Evolutionary conservation across 2,329 filamentous ascomycete genomes (phyloP), one percentile per base, ranked within the genome.

Genomic region (Penicillium vulpinum): DNA sequence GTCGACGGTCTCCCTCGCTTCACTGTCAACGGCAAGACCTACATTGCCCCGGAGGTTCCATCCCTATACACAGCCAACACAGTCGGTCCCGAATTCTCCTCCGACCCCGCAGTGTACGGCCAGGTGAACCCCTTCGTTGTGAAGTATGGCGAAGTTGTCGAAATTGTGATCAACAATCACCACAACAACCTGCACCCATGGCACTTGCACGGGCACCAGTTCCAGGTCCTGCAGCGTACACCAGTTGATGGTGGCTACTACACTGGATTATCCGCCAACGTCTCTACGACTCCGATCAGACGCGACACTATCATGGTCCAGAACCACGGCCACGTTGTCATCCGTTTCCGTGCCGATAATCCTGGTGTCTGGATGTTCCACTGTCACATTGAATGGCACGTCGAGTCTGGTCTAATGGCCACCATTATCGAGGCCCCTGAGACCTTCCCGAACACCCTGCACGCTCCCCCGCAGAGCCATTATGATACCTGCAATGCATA

Each of bases 21-120:
- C 58, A 87, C 87, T 74, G 85, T 90, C 54, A 92, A 93, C 78
- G 87, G 90, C 72, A 84, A 91, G 61, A 91, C 89, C 29, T 96
- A 92, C 71, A 82, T 83, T 4, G 54, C 76, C 0, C 90, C 89
- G 47, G 90, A 90, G 70, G 91, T 95, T 0, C 92, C 91, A 0
- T 86, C 88, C 0, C 80, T 96, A 0, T 95, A 92, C 78, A 91
- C 88, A 0, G 90, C 83, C 1, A 79, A 95, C 4, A 85, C 84
- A 0, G 75, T 85, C 1, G 85, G 84, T 16, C 21, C 59, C 2
- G 68, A 75, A 3, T 60, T 81, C 18, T 83, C 85, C 15, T 79
- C 78, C 2, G 80, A 90, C 59, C 78, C 85, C 0, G 62, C 70
- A 2, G 76, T 91, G 5, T 92, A 92, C 68, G 88, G 89, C 29